Evolutionary conservation across 2,329 filamentous ascomycete species (phyloP), one percentile per base, ranked within the genome.

Genomic region (Exophiala alcalophila): DNA sequence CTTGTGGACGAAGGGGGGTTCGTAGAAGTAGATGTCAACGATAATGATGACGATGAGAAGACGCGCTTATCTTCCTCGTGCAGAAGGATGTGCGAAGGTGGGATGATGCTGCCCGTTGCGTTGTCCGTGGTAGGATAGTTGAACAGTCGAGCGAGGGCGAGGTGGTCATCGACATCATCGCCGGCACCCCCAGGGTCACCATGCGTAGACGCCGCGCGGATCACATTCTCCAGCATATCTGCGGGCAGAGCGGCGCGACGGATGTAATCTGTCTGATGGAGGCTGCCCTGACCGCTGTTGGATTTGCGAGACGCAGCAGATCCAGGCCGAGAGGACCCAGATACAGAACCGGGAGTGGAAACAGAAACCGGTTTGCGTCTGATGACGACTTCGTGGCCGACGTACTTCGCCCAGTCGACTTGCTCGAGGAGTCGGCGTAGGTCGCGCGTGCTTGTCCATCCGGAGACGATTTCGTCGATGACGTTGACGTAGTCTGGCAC

Each of bases 401-500:
- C 51, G 47, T 53, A 50, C 21, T 44, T 33, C 9, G 45, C 38
- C 53, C 53, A 55, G 49, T 53, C 50, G 4, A 52, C 40, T 21
- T 39, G 40, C 16, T 55, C 50, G 11, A 55, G 47, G 8, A 41
- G 40, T 26, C 49, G 48, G 7, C 48, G 42, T 10, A 55, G 43
- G 33, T 53, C 50, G 32, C 48, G 47, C 15, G 52, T 40, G 38
- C 48, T 50, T 8, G 50, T 53, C 53, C 53, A 55, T 6, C 47
- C 42, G 6, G 42, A 40, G 7, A 55, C 11, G 12, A 45, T 36
- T 4, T 37, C 41, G 20, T 44, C 44, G 31, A 52, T 41, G 21
- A 35, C 14, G 23, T 46, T 42, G n/a, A 52, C 44, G 32, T 52
- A 52, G 33, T 47, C 42, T 15, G 49, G 49, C 5, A 26, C 21